Evolutionary conservation across 495 filamentous ascomycete species (phyloP).

Genomic region (Lasiosphaeria ovina): DNA sequence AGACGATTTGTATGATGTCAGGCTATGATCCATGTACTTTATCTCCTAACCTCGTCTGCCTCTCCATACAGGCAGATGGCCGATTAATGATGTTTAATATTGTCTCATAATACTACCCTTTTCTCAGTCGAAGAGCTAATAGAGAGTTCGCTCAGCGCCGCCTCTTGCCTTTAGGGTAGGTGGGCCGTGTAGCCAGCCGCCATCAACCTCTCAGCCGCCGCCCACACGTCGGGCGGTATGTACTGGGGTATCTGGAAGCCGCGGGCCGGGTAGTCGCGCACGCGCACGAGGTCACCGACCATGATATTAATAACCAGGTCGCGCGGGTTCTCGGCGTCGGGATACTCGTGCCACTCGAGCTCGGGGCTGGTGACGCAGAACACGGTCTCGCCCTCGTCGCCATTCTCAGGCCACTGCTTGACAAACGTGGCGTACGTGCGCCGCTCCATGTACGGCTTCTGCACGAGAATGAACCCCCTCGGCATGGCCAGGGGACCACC

Average conservation of each 20-base stretch:
- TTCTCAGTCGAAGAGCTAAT: neutral
- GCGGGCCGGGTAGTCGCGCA: conserved; percentile 35
- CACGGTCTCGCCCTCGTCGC: conserved; percentile 2
- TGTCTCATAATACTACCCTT: neutral
- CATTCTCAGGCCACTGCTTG: conserved; percentile 36
- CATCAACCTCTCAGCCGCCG: conserved; percentile 34
- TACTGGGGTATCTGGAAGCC: conserved; percentile 38
- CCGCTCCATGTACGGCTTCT: conserved; percentile 45
- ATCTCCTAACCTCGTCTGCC: neutral
- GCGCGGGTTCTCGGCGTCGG: conserved; percentile 28
- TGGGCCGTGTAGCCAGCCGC: conserved; percentile 30
- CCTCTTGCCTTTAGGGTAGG: conserved; percentile 24
- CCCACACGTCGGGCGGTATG: conserved; percentile 38
- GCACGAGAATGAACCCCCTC: conserved; percentile 31
- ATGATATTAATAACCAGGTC: conserved; percentile 39
- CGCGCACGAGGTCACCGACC: conserved; percentile 38
- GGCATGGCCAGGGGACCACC: neutral
- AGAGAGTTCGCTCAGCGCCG: too few relatives aligned
- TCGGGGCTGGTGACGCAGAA: conserved; percentile 35
- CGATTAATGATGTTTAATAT: neutral
- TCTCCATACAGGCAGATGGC: too few relatives aligned
- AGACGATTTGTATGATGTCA: neutral
- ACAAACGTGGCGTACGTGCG: conserved; percentile 40
- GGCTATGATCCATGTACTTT: neutral
- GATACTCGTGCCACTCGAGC: conserved; percentile 34